These are phyloP conservation scores for Samsoniella hepiali DNA, from an alignment of 2,329 filamentous ascomycete species.

Conservation along the genomic window DNA sequence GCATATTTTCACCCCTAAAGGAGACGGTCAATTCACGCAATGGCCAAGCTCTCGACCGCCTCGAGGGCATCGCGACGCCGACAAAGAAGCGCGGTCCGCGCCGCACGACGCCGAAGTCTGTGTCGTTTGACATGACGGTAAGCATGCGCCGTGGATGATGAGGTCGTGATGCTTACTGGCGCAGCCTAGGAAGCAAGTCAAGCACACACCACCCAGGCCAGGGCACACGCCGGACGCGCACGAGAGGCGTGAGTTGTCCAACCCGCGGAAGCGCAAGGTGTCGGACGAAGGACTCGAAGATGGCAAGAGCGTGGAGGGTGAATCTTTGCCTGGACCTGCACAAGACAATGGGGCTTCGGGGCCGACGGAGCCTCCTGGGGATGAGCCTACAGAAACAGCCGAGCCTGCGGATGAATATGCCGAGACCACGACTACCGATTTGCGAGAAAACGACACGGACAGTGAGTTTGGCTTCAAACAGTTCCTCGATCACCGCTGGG, in stretches of 20 bases:
- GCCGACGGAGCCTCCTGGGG: not conserved
- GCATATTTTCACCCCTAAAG: constrained; percentile 17
- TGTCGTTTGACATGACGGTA: constrained; percentile 19
- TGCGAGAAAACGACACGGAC: not conserved
- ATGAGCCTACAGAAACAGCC: not conserved
- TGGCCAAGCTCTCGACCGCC: not conserved
- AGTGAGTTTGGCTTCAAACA: constrained; percentile 5
- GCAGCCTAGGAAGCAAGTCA: constrained; percentile 6
- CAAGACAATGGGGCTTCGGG: too few species aligned
- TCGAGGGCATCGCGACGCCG: constrained; percentile 2
- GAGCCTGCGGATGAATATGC: not conserved
- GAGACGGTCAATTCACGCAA: constrained; percentile 7
- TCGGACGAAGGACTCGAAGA: not conserved
- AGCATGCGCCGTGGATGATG: not conserved
- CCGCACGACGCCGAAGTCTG: constrained; percentile 9
- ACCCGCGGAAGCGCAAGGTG: not conserved
- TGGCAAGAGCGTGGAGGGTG: too few species aligned
- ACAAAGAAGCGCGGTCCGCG: not conserved
- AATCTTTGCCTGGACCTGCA: not conserved
- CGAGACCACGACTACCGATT: not conserved
- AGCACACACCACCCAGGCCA: constrained; percentile 5
- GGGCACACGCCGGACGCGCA: not conserved
- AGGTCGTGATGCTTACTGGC: not conserved
- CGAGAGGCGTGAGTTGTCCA: not conserved
- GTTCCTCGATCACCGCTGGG: constrained; percentile 29